Percentiles rank a stretch among this genome's conserved stretches.
Evolutionary conservation across 2,329 filamentous ascomycete species (phyloP).

Genomic region (Claviceps sp.): DNA sequence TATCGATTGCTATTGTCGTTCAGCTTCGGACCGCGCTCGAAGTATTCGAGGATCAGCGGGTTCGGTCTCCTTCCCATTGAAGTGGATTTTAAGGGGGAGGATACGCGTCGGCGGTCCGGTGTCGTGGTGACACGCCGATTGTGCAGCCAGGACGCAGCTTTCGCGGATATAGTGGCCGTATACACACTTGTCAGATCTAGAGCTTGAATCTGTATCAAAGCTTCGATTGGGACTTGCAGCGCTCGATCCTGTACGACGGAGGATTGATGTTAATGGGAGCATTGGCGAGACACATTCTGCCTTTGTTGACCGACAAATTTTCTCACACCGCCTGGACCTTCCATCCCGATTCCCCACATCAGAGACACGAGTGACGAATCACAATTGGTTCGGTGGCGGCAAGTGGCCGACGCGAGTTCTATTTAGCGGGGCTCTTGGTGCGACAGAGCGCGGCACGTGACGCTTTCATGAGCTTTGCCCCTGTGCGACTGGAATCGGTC

Average conservation of each 20-base stretch:
- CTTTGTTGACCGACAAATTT: conserved; percentile 22
- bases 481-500: too few species aligned
- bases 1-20: conserved; percentile 86
- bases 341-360: background rate
- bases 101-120: conserved; percentile 6
- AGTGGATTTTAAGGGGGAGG: background rate
- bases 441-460: too few species aligned
- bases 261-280: conserved; percentile 7
- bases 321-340: conserved; percentile 18
- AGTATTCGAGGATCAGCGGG: conserved; percentile 75
- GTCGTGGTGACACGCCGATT: conserved; percentile 9
- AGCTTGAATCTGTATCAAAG: background rate
- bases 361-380: too few species aligned
- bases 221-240: background rate
- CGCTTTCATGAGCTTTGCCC: too few species aligned
- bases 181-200: background rate
- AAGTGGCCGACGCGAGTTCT: background rate
- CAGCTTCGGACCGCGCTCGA: conserved; percentile 74
- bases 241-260: conserved; percentile 1
- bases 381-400: background rate
- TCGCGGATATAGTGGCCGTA: background rate
- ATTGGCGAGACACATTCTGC: conserved; percentile 18
- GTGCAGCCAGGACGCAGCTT: conserved; percentile 15
- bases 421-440: background rate
- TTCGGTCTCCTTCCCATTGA: conserved; percentile 75